Percentiles rank a stretch among this genome's conserved stretches.
Evolutionary conservation across 1,284 basidiomycete species (phyloP).

Genomic region (Heliocybe sulcata): DNA sequence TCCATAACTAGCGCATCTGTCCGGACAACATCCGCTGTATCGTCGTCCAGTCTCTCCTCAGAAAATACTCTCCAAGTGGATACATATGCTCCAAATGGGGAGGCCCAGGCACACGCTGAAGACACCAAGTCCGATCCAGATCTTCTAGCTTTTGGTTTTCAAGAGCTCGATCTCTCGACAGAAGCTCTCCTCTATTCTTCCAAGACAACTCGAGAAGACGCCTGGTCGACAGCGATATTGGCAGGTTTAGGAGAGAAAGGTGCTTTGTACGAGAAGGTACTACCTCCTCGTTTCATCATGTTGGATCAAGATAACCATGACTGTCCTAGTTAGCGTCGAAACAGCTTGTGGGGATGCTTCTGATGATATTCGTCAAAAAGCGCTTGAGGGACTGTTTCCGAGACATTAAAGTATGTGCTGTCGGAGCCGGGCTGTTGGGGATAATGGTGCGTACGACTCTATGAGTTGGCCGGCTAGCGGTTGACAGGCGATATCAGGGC

Average conservation of each 20-base stretch:
- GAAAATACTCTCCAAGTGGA: background rate
- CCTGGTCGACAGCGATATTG: slow-evolving; percentile 57
- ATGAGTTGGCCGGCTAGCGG: background rate
- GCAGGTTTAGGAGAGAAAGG: slow-evolving; percentile 65
- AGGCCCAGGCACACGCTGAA: slow-evolving; percentile 6
- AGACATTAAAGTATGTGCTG: slow-evolving; percentile 40
- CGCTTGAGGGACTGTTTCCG: slow-evolving; percentile 39
- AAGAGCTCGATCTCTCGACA: slow-evolving; percentile 70
- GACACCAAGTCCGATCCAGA: slow-evolving; percentile 43
- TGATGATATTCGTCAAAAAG: slow-evolving; percentile 58
- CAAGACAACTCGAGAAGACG: slow-evolving; percentile 54
- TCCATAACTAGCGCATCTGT: too few relatives aligned
- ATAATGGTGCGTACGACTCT: slow-evolving; percentile 45
- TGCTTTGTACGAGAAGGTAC: slow-evolving; percentile 57
- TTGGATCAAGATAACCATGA: background rate
- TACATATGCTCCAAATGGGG: too few relatives aligned
- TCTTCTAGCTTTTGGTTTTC: slow-evolving; percentile 63
- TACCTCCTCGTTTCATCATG: background rate
- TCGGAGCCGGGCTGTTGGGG: slow-evolving; percentile 66
- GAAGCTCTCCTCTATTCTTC: slow-evolving; percentile 66
- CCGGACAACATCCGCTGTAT: too few relatives aligned
- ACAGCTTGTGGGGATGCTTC: slow-evolving; percentile 73
- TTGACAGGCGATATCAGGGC: slow-evolving; percentile 34
- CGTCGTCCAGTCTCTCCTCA: background rate
- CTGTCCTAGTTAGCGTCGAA: slow-evolving; percentile 51